Percentiles rank a stretch among this genome's conserved stretches.
Conservation (phyloP, 441 rosid species). For the Brassica balearica region DNA sequence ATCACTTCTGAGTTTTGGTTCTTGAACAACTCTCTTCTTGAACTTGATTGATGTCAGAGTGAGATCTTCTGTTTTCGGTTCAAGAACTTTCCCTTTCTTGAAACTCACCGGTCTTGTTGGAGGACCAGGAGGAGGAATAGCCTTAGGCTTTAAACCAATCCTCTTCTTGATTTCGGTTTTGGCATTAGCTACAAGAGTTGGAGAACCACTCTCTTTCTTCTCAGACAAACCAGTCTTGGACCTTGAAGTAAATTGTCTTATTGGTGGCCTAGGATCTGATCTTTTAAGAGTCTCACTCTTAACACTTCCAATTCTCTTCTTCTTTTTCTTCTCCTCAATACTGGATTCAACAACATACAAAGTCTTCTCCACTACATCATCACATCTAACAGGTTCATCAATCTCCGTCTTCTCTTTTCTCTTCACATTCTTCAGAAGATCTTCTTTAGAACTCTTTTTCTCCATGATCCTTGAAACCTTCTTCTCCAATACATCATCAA, state of each 20-base stretch:
- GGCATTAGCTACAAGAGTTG: constrained; percentile 7
- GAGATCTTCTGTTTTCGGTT: constrained; percentile 53
- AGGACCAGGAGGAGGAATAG: no score
- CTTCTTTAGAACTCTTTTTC: no score
- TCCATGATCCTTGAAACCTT: neutral
- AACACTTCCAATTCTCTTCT: constrained; percentile 34
- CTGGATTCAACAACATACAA: constrained; percentile 39
- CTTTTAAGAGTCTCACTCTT: constrained; percentile 39
- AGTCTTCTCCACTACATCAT: constrained; percentile 35
- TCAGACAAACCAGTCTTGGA: constrained; percentile 30
- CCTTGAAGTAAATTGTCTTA: constrained; percentile 27
- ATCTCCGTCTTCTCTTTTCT: no score
- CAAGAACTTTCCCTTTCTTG: constrained; percentile 75
- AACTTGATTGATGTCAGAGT: constrained; percentile 65
- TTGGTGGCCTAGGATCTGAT: constrained; percentile 41
- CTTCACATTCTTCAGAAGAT: no score
- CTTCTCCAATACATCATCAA: constrained; percentile 18
- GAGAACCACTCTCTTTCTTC: constrained; percentile 36
- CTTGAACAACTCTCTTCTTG: constrained; percentile 58
- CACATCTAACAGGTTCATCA: neutral
- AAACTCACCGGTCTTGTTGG: constrained; percentile 49
- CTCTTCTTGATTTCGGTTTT: constrained; percentile 38
- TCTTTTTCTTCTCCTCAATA: constrained; percentile 32
- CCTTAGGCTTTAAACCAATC: constrained; percentile 24
- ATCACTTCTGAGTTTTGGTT: constrained; percentile 48